phyloP scores from a whole-genome alignment of 2,329 filamentous ascomycete genomes.

The Xylaria sp. region DNA sequence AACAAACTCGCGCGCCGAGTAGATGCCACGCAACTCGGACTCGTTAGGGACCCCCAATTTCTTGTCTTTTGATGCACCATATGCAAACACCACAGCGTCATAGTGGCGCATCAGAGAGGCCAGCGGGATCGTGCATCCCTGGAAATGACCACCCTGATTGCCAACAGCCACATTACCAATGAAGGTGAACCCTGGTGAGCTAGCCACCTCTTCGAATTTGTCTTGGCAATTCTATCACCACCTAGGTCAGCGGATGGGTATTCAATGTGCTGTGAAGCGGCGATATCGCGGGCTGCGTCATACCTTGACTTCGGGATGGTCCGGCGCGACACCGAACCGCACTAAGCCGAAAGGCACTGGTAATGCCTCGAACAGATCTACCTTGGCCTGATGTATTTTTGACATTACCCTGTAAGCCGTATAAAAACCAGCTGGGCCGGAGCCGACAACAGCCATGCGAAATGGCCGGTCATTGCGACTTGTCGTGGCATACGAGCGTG shows the following conservation, averaged over 20 bases:
- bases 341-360: slow-evolving; percentile 94
- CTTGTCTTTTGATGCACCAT: slow-evolving; percentile 87
- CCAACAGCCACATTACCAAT: slow-evolving; percentile 90
- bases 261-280: background rate
- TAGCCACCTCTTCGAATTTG: slow-evolving; percentile 89
- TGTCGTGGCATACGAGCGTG: slow-evolving; percentile 42
- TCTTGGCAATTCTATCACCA: slow-evolving; percentile 86
- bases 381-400: slow-evolving; percentile 73
- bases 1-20: slow-evolving; percentile 91
- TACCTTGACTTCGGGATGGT: slow-evolving; percentile 98
- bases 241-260: background rate
- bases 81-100: slow-evolving; percentile 90
- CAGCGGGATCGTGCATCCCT: slow-evolving; percentile 69
- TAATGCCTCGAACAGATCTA: slow-evolving; percentile 97
- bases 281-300: slow-evolving; percentile 30
- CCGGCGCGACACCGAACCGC: slow-evolving; percentile 94
- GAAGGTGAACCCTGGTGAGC: slow-evolving; percentile 85
- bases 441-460: slow-evolving; percentile 88
- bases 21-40: slow-evolving; percentile 74
- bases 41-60: slow-evolving; percentile 84
- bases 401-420: slow-evolving; percentile 86
- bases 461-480: slow-evolving; percentile 61
- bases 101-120: slow-evolving; percentile 80
- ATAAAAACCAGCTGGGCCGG: slow-evolving; percentile 96
- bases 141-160: slow-evolving; percentile 52